Conservation (phyloP, 257 asterid genomes). For the Lycium barbarum region DNA sequence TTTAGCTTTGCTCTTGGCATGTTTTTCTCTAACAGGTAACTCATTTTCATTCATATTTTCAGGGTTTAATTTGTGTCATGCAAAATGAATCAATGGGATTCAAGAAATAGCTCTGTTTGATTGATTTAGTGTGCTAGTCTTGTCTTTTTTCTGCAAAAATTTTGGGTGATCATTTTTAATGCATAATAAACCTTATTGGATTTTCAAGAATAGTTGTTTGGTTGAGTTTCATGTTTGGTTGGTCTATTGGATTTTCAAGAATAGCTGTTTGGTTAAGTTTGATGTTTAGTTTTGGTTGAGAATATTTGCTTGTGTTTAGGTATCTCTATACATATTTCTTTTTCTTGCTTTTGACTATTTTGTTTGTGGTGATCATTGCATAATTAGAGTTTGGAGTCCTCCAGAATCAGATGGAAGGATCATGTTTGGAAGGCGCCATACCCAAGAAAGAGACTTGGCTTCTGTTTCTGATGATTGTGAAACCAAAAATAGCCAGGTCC, state of each 20-base stretch:
- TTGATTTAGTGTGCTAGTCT: not conserved
- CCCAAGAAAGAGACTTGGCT: conserved; percentile 36
- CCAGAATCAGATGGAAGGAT: conserved; percentile 45
- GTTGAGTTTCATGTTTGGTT: not conserved
- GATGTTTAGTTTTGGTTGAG: not conserved
- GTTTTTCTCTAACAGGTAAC: conserved; percentile 60
- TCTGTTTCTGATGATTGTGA: conserved; percentile 47
- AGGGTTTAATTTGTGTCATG: too few relatives aligned
- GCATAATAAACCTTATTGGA: not conserved
- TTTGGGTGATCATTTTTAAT: not conserved
- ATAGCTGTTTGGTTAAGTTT: too few relatives aligned
- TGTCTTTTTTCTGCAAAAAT: not conserved
- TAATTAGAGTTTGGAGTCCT: conserved; percentile 53
- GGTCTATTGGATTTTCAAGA: too few relatives aligned
- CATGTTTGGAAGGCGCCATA: conserved; percentile 42
- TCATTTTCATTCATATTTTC: not conserved
- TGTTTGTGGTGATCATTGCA: conserved; percentile 15
- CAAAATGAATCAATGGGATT: not conserved
- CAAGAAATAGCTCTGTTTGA: not conserved
- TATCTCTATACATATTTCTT: too few relatives aligned
- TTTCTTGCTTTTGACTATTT: not conserved
- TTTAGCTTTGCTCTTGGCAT: conserved; percentile 68
- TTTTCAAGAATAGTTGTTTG: not conserved
- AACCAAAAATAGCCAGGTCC: conserved; percentile 43
- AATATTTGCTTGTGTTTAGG: not conserved